Percentiles rank a stretch among this genome's conserved stretches.
Evolutionary conservation across 2,329 filamentous ascomycete species (phyloP).

Genomic region (Coniochaeta pulveracea): DNA sequence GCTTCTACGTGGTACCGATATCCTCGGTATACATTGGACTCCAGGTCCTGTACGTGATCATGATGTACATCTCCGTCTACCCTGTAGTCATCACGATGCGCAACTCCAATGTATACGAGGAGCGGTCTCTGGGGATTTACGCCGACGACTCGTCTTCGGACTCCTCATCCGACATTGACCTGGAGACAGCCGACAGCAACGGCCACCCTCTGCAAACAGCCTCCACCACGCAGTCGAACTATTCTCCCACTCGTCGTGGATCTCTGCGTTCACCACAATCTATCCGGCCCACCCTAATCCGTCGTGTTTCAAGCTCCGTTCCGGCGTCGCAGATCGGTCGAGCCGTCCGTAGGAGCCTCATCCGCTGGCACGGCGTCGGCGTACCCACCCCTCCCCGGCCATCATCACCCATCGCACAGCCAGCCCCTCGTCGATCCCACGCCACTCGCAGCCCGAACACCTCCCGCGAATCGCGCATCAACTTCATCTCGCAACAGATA

Average conservation of each 20-base stretch:
- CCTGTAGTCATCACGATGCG: conserved; percentile 53
- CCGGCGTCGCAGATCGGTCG: conserved; percentile 19
- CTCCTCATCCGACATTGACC: conserved; percentile 16
- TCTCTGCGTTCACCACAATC: background rate
- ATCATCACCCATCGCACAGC: no score
- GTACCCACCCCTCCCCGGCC: conserved; percentile 13
- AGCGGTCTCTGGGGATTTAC: conserved; percentile 53
- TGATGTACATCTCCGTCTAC: conserved; percentile 57
- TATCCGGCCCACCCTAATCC: background rate
- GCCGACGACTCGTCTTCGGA: conserved; percentile 17
- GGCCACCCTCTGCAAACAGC: no score
- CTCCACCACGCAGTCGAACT: background rate
- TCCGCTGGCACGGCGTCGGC: conserved; percentile 31
- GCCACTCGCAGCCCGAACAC: conserved; percentile 7
- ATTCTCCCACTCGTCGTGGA: conserved; percentile 2
- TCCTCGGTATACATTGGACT: conserved; percentile 43
- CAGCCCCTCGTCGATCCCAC: no score
- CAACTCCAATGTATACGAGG: conserved; percentile 62
- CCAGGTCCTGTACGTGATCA: conserved; percentile 48
- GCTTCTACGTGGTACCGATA: conserved; percentile 55
- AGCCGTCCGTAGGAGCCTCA: conserved; percentile 24
- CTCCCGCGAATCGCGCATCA: conserved; percentile 26
- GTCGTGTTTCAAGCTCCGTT: conserved; percentile 8
- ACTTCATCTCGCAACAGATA: conserved; percentile 43
- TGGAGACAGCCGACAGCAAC: conserved; percentile 9